A percentile compares a stretch with the other conserved stretches of the same genome.
Conservation (phyloP, 2,329 filamentous ascomycete genomes). For the Seiridium unicorne region DNA sequence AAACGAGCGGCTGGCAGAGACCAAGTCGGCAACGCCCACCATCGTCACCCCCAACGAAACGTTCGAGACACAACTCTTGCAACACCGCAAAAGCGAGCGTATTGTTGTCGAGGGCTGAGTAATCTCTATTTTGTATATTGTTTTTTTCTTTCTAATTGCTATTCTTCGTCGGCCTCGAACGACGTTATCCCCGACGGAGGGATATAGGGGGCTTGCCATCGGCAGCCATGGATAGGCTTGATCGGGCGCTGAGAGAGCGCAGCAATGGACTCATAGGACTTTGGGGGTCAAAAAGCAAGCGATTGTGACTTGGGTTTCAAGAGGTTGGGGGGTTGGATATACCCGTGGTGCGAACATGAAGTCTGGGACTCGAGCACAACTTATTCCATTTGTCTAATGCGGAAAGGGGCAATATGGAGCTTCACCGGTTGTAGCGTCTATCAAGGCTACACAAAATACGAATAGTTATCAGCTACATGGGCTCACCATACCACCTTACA, state of each 20-base stretch:
- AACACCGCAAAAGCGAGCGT: slow-evolving; percentile 51
- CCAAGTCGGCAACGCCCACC: slow-evolving; percentile 43
- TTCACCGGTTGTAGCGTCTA: too few species aligned
- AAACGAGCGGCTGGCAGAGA: slow-evolving; percentile 35
- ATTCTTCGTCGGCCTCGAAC: not conserved
- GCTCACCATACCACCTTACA: too few species aligned
- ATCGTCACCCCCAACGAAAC: slow-evolving; percentile 37
- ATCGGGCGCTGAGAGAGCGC: too few species aligned
- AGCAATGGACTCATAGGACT: not conserved
- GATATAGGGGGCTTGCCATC: not conserved
- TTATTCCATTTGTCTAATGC: not conserved
- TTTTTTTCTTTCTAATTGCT: not conserved
- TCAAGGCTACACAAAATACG: not conserved
- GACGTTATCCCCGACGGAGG: not conserved
- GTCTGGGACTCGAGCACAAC: not conserved
- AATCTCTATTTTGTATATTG: not conserved
- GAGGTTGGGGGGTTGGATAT: not conserved
- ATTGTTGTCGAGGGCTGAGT: slow-evolving; percentile 47
- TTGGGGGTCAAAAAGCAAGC: not conserved
- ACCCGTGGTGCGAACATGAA: not conserved
- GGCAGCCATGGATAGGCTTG: not conserved
- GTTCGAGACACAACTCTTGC: slow-evolving; percentile 29
- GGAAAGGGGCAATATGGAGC: not conserved
- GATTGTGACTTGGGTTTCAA: not conserved
- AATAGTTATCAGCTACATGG: slow-evolving; percentile 3